Conservation (phyloP, 164 flowering plant species). For the Magnolia kwangsiensis region DNA sequence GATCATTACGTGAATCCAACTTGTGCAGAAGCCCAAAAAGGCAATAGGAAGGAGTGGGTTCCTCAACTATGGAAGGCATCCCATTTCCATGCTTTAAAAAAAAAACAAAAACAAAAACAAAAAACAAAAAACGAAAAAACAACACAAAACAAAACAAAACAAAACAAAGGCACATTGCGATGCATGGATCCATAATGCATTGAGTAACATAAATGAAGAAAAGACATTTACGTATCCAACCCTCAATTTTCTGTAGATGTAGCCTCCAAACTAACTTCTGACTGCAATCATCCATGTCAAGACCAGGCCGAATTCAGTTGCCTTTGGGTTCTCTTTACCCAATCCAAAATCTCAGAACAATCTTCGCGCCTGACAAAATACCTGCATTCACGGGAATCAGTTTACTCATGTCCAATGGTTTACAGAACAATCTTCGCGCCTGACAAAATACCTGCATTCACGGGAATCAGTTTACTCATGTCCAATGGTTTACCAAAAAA, state of each 20-base stretch:
- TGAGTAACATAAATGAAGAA: neutral
- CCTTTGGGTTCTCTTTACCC: slow-evolving; percentile 57
- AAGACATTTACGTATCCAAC: neutral
- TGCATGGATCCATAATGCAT: too few relatives aligned
- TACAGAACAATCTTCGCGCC: slow-evolving; percentile 52
- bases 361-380: slow-evolving; percentile 53
- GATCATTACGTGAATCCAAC: too few relatives aligned
- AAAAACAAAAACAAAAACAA: too few relatives aligned
- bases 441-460: slow-evolving; percentile 52
- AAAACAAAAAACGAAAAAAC: too few relatives aligned
- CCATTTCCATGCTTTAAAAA: too few relatives aligned
- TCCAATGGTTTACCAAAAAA: neutral
- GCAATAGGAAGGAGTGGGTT: too few relatives aligned
- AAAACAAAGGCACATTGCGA: too few relatives aligned
- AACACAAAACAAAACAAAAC: too few relatives aligned
- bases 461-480: neutral
- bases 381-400: slow-evolving; percentile 35
- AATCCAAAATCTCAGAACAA: slow-evolving; percentile 56
- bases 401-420: neutral
- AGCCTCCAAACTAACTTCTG: neutral
- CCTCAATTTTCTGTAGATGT: neutral
- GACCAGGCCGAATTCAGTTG: slow-evolving; percentile 6
- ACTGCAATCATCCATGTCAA: slow-evolving; percentile 1
- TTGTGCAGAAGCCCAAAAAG: too few relatives aligned
- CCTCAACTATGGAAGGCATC: too few relatives aligned